phyloP scores from a whole-genome alignment of 176 grass and related monocot genomes.

The Dendrocalamus sinicus region DNA sequence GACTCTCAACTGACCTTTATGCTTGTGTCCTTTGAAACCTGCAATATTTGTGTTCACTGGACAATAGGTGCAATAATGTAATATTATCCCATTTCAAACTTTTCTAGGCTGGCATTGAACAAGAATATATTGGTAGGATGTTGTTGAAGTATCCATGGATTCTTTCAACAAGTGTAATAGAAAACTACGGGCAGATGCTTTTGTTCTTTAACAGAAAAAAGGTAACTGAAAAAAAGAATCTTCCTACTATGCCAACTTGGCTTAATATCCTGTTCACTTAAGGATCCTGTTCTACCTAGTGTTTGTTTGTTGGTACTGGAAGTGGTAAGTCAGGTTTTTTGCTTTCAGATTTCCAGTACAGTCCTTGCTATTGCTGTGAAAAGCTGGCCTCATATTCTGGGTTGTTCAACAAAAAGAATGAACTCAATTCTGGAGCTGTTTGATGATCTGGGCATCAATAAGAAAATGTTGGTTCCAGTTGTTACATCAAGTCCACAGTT shows the following conservation, averaged over 20 bases:
- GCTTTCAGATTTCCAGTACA: constrained; percentile 65
- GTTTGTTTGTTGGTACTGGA: constrained; percentile 11
- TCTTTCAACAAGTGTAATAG: constrained; percentile 76
- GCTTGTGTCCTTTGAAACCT: background rate
- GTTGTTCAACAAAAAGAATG: constrained; percentile 74
- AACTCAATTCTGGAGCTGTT: constrained; percentile 61
- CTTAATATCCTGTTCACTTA: constrained; percentile 1
- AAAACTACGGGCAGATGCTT: constrained; percentile 67
- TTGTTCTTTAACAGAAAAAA: constrained; percentile 67
- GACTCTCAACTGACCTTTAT: constrained; percentile 14
- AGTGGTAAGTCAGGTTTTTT: constrained; percentile 22
- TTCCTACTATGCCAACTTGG: background rate
- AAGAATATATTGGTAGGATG: constrained; percentile 61
- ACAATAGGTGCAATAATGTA: constrained; percentile 20
- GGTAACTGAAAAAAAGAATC: constrained; percentile 43
- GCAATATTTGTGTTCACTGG: constrained; percentile 10
- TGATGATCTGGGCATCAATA: constrained; percentile 68
- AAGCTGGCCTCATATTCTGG: constrained; percentile 92
- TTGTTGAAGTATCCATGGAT: constrained; percentile 92
- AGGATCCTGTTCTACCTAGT: background rate
- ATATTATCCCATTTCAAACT: constrained; percentile 44
- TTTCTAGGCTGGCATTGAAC: constrained; percentile 70
- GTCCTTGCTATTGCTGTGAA: constrained; percentile 52
- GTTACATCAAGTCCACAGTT: constrained; percentile 92
- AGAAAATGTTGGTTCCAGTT: constrained; percentile 71